Evolutionary conservation across 2,329 filamentous ascomycete genomes (phyloP).

Genomic region (Xylaria sp.): DNA sequence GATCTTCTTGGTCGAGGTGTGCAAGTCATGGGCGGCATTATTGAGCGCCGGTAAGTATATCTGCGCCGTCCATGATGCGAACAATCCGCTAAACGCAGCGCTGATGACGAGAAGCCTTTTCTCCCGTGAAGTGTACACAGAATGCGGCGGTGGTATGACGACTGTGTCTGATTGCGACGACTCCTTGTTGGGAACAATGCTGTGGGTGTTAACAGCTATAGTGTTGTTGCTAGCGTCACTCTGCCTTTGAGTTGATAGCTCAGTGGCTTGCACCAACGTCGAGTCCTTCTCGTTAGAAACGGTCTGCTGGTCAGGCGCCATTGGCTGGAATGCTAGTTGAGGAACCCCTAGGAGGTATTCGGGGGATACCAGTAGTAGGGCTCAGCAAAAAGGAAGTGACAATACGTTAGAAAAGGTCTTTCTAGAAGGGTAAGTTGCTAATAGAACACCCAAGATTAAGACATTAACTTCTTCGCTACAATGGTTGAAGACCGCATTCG

Average conservation of each 20-base stretch:
- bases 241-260: constrained; percentile 23
- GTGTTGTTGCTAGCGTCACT: constrained; percentile 40
- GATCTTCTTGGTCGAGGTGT: constrained; percentile 41
- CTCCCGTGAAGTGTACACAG: constrained; percentile 40
- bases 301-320: constrained; percentile 21
- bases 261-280: constrained; percentile 13
- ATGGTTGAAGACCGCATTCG: not conserved
- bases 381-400: not conserved
- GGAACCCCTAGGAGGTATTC: not conserved
- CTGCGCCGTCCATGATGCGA: constrained; percentile 45
- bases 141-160: constrained; percentile 35
- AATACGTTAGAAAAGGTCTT: not conserved
- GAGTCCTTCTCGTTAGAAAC: constrained; percentile 25
- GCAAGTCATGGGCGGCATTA: constrained; percentile 42
- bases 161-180: constrained; percentile 28
- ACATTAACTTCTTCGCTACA: constrained; percentile 1
- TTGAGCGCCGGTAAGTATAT: constrained; percentile 46
- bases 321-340: constrained; percentile 11
- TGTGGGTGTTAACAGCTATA: constrained; percentile 27
- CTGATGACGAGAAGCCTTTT: constrained; percentile 44
- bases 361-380: not conserved
- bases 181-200: constrained; percentile 28
- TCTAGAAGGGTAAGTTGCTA: not conserved
- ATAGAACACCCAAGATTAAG: not conserved
- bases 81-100: constrained; percentile 44